Conservation (phyloP, 257 asterid species). For the Lycium barbarum region DNA sequence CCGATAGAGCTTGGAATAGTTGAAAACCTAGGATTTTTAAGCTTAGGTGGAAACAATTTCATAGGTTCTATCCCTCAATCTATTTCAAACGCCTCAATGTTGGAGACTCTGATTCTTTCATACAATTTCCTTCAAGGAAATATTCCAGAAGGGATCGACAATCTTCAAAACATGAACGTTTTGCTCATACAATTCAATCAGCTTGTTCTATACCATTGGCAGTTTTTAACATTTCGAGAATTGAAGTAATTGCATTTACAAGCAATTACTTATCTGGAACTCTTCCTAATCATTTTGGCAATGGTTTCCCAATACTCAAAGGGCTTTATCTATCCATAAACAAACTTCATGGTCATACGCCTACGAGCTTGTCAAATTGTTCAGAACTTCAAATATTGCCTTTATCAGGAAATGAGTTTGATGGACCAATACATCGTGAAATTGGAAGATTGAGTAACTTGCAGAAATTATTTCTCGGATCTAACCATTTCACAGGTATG, state of each 20-base stretch:
- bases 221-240: neutral
- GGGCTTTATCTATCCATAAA: neutral
- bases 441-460: too few relatives aligned
- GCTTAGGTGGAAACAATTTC: neutral
- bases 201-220: conserved; percentile 1
- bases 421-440: too few relatives aligned
- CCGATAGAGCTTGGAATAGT: neutral
- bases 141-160: conserved; percentile 22
- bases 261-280: neutral
- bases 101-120: neutral
- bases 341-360: neutral
- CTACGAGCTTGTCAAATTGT: neutral
- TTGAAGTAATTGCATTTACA: neutral
- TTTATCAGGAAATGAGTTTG: too few relatives aligned
- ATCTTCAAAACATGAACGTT: conserved; percentile 18
- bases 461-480: too few relatives aligned
- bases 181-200: conserved; percentile 23
- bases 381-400: too few relatives aligned
- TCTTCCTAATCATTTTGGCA: neutral
- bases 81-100: neutral
- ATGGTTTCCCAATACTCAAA: neutral
- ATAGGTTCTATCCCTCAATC: neutral
- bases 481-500: too few relatives aligned
- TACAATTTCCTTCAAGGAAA: neutral
- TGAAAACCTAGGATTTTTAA: neutral